Evolutionary conservation across 140 eudicot species (phyloP).

Genomic region (Erigeron philadelphicus): DNA sequence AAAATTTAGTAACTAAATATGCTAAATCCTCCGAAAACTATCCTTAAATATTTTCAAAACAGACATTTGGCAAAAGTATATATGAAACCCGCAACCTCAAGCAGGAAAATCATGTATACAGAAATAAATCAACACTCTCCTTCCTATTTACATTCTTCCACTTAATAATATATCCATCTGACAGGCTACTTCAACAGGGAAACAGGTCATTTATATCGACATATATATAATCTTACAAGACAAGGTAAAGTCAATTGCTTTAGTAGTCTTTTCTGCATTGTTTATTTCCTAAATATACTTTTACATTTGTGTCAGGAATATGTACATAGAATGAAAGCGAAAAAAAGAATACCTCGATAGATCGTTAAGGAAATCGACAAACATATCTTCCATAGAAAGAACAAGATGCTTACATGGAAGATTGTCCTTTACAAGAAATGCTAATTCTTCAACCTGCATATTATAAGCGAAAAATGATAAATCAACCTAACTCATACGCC

Average conservation of each 20-base stretch:
- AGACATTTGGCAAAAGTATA: background rate
- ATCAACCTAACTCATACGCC: too few relatives aligned
- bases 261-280: background rate
- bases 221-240: background rate
- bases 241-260: background rate
- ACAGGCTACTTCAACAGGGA: background rate
- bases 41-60: background rate
- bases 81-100: background rate
- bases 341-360: constrained; percentile 48
- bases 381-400: constrained; percentile 66
- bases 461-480: background rate
- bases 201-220: background rate
- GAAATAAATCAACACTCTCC: background rate
- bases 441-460: constrained; percentile 89
- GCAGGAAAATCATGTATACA: background rate
- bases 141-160: background rate
- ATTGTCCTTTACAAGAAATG: constrained; percentile 78
- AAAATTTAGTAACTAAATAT: background rate
- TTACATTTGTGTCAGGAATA: background rate
- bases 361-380: constrained; percentile 58
- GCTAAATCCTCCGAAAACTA: background rate
- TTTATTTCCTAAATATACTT: background rate
- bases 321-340: background rate
- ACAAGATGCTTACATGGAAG: constrained; percentile 83
- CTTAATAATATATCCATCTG: background rate